These are phyloP conservation scores for Hypoxylon intermedium DNA, from an alignment of 495 filamentous ascomycete genomes.

Conservation along the genomic window DNA sequence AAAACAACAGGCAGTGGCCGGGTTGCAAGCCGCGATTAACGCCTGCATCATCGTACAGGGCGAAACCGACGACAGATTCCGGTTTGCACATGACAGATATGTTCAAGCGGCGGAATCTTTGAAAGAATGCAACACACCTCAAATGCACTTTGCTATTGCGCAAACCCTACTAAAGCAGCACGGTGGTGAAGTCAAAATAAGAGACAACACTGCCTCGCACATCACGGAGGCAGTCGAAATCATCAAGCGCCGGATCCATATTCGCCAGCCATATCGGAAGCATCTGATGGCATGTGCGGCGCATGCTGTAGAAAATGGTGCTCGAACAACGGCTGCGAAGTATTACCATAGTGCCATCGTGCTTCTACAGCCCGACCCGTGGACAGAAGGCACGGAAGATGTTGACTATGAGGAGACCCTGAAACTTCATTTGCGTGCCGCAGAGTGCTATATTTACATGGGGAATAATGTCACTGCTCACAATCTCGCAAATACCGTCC, in stretches of 20 bases:
- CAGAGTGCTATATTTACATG: slow-evolving; percentile 83
- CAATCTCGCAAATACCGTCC: slow-evolving; percentile 67
- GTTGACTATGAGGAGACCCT: slow-evolving; percentile 86
- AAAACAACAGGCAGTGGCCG: slow-evolving; percentile 67
- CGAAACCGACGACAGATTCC: slow-evolving; percentile 75
- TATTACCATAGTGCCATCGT: slow-evolving; percentile 77
- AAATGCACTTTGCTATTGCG: slow-evolving; percentile 89
- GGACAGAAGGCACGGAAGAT: slow-evolving; percentile 73
- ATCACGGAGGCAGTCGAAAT: slow-evolving; percentile 75
- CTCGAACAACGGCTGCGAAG: slow-evolving; percentile 75
- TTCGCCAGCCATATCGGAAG: slow-evolving; percentile 70
- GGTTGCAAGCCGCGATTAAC: slow-evolving; percentile 78
- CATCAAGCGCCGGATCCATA: slow-evolving; percentile 67
- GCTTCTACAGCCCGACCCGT: slow-evolving; percentile 80
- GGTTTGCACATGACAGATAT: slow-evolving; percentile 85
- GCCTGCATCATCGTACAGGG: slow-evolving; percentile 77
- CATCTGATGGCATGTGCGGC: slow-evolving; percentile 78
- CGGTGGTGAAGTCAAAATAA: slow-evolving; percentile 59
- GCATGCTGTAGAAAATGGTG: slow-evolving; percentile 78
- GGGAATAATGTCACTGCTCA: slow-evolving; percentile 69
- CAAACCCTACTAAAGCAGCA: slow-evolving; percentile 77
- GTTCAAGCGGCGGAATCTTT: slow-evolving; percentile 74
- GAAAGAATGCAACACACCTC: slow-evolving; percentile 70
- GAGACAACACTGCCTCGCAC: slow-evolving; percentile 77
- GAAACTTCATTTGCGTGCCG: slow-evolving; percentile 72